A percentile compares a stretch with the other conserved stretches of the same genome.
Conservation (phyloP, 1,139 yeast genomes). For the Yamadazyma atmosphaerica region DNA sequence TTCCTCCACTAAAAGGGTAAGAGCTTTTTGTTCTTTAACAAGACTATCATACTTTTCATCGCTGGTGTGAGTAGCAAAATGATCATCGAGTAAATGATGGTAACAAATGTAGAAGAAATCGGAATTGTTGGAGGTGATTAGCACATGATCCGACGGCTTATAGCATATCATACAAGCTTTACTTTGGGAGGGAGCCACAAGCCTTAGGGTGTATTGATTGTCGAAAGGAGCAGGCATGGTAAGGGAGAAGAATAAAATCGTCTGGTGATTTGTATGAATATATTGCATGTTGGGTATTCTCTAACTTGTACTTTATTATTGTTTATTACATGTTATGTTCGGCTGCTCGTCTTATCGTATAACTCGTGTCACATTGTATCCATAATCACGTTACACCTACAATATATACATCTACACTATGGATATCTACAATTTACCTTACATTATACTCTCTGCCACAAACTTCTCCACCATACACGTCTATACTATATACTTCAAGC, state of each 20-base stretch:
- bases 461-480: too few relatives aligned
- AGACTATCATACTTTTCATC: slow-evolving; percentile 50
- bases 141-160: slow-evolving; percentile 62
- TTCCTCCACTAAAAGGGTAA: slow-evolving; percentile 43
- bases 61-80: slow-evolving; percentile 58
- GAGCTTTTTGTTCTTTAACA: slow-evolving; percentile 31
- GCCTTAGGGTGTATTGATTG: slow-evolving; percentile 53
- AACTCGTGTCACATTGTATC: too few relatives aligned
- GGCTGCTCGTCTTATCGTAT: too few relatives aligned
- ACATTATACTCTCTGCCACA: too few relatives aligned
- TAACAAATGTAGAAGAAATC: slow-evolving; percentile 75
- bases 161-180: slow-evolving; percentile 68
- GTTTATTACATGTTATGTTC: too few relatives aligned
- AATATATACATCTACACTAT: too few relatives aligned
- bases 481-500: too few relatives aligned
- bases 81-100: slow-evolving; percentile 58
- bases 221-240: slow-evolving; percentile 37
- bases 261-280: too few relatives aligned
- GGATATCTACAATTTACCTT: too few relatives aligned
- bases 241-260: too few relatives aligned
- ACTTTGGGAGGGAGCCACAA: slow-evolving; percentile 56
- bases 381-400: too few relatives aligned
- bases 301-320: too few relatives aligned
- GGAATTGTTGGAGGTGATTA: slow-evolving; percentile 49
- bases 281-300: neutral